Evolutionary conservation across 805 yeast species (phyloP).

Genomic region (Yarrowia deformans): DNA sequence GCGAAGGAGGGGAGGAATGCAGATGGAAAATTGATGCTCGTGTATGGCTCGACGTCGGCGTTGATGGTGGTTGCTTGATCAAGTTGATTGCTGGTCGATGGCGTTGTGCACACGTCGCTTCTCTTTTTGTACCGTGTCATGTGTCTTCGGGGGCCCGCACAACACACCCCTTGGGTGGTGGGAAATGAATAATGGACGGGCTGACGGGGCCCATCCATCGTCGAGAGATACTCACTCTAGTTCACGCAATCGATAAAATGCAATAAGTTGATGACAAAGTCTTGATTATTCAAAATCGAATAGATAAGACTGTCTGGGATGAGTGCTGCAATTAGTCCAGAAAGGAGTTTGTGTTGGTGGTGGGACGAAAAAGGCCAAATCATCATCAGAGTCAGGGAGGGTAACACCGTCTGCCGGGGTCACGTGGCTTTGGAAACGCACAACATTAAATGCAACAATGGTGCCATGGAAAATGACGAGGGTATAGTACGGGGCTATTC

Average conservation of each 20-base stretch:
- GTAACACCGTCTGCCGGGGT: conserved; percentile 15
- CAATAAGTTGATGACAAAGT: conserved; percentile 38
- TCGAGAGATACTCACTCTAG: conserved; percentile 38
- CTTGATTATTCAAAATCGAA: conserved; percentile 38
- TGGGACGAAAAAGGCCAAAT: conserved; percentile 40
- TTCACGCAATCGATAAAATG: conserved; percentile 38
- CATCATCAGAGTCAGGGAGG: conserved; percentile 38
- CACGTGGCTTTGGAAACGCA: conserved; percentile 29
- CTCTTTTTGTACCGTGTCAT: conserved; percentile 20
- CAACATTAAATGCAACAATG: conserved; percentile 24
- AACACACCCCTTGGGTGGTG: neutral
- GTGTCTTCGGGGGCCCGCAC: conserved; percentile 4
- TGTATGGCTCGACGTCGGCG: neutral
- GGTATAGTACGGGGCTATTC: no score
- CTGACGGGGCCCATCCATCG: conserved; percentile 23
- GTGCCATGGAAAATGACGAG: no score
- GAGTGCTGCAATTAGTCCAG: conserved; percentile 39
- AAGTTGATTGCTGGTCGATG: conserved; percentile 1
- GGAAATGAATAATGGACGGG: conserved; percentile 1
- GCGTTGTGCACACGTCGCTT: conserved; percentile 1
- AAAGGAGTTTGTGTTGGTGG: conserved; percentile 40
- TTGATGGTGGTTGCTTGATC: neutral
- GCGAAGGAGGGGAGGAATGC: neutral
- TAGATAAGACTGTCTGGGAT: conserved; percentile 37
- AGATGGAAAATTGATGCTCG: neutral